phyloP scores from a whole-genome alignment of 140 eudicot genomes.

The Oenanthe javanica region DNA sequence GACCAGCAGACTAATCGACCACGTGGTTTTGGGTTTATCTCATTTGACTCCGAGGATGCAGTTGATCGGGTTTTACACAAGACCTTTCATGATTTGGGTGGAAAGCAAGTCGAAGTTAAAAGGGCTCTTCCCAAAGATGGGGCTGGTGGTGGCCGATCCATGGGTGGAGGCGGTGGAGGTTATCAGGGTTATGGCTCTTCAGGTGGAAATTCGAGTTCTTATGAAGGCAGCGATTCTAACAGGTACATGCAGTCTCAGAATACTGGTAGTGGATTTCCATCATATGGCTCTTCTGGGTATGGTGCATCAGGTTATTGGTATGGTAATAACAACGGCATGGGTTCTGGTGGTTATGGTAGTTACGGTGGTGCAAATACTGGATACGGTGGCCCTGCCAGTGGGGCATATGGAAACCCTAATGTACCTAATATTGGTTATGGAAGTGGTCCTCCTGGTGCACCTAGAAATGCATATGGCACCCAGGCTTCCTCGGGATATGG shows the following conservation, averaged over 20 bases:
- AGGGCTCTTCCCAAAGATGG: constrained; percentile 84
- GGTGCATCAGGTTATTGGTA: constrained; percentile 64
- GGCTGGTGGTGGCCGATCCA: constrained; percentile 60
- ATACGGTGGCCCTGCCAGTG: constrained; percentile 63
- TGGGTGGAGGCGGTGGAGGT: constrained; percentile 54
- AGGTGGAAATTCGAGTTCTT: constrained; percentile 54
- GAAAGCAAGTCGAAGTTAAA: constrained; percentile 85
- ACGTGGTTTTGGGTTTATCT: constrained; percentile 85
- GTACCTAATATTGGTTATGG: constrained; percentile 65
- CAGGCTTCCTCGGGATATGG: constrained; percentile 78
- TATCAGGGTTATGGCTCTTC: constrained; percentile 67
- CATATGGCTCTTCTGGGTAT: constrained; percentile 66
- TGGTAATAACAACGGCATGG: constrained; percentile 65
- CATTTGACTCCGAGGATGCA: constrained; percentile 80
- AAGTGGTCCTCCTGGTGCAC: constrained; percentile 52
- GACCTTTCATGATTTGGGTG: constrained; percentile 76
- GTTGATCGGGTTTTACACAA: constrained; percentile 89
- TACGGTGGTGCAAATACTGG: constrained; percentile 73
- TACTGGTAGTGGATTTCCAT: constrained; percentile 71
- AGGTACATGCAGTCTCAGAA: constrained; percentile 78
- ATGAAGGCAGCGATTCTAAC: constrained; percentile 62
- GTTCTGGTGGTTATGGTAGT: constrained; percentile 64
- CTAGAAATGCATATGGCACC: constrained; percentile 56
- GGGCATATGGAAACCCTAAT: constrained; percentile 73
- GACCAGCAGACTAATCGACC: constrained; percentile 93